Conservation (phyloP, 1,284 basidiomycete genomes). For the Cutaneotrichosporon sp. region DNA sequence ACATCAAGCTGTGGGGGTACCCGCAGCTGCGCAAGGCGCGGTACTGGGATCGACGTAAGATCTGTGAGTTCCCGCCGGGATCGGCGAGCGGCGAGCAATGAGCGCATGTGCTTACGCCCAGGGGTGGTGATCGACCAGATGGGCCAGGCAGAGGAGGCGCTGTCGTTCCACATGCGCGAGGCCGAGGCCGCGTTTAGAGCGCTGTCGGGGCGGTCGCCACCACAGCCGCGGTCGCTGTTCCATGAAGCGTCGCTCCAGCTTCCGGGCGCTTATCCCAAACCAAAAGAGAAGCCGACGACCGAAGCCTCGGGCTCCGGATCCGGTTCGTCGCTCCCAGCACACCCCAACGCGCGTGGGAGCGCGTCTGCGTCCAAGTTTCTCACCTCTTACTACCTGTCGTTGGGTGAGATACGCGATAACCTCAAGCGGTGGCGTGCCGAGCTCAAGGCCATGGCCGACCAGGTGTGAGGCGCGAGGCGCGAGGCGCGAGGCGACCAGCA, state of each 20-base stretch:
- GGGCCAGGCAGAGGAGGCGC: background rate
- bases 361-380: constrained; percentile 9
- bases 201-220: constrained; percentile 2
- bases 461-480: constrained; percentile 9
- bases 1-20: constrained; percentile 6
- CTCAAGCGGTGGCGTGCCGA: background rate
- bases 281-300: background rate
- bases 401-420: constrained; percentile 10
- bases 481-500: background rate
- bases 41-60: constrained; percentile 14
- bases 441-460: constrained; percentile 7
- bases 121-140: constrained; percentile 13
- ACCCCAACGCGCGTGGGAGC: background rate
- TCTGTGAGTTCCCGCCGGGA: constrained; percentile 8
- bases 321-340: background rate
- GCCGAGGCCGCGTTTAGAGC: constrained; percentile 7
- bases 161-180: constrained; percentile 3
- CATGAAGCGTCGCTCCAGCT: background rate
- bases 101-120: background rate
- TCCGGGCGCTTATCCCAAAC: background rate
- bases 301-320: background rate
- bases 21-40: constrained; percentile 9
- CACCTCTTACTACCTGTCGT: constrained; percentile 7
- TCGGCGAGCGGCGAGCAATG: background rate
- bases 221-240: background rate